Evolutionary conservation across 306 rosid genomes (phyloP), one percentile per base, ranked within the genome.

Genomic region (Sphenostylis stenocarpa): DNA sequence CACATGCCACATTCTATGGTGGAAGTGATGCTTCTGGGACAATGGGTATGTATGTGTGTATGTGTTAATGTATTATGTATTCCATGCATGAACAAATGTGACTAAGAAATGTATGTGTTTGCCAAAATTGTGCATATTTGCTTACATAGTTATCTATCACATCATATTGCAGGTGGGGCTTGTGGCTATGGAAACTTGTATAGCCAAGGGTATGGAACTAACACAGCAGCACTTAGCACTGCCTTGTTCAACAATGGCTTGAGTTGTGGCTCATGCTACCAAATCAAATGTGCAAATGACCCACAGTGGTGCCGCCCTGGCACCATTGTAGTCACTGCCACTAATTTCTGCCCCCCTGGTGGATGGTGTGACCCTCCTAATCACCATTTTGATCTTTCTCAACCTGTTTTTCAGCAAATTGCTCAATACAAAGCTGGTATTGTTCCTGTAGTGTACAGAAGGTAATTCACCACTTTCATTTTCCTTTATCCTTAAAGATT

Each of bases 291-390:
- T 72, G 93, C 62, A 17, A 89, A 85, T 78, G 97, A 89, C 8
- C 93, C 91, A 36, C 82, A 88, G 15, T 89, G 95, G 97, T 91
- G 97, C 69, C 89, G 86, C 28, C 80, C 85, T 24, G 87, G 86
- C 29, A 58, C 86, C 47, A 86, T 91, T 72, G 74, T 86, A 1
- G 93, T 91, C 80, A 91, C 97, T n/a, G 94, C 97, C 80, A 91
- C 97, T 2, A 91, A 91, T 73, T 91, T 91, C 67, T 91, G 94
- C 66, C 94, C 94, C 1, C 97, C 97, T 16, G 97, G 94, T 4
- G 95, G 97, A 4, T 89, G 97, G 95, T 91, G 97, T 72, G 90
- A 91, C 82, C 97, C 94, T 85, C 97, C 94, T 0, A 80, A 85
- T 38, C 91, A 43, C 68, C 97, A 91, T 82, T 91, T 91, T 69